Evolutionary conservation across 75 land plant genomes (phyloP).

Genomic region (Pinus albicaulis): DNA sequence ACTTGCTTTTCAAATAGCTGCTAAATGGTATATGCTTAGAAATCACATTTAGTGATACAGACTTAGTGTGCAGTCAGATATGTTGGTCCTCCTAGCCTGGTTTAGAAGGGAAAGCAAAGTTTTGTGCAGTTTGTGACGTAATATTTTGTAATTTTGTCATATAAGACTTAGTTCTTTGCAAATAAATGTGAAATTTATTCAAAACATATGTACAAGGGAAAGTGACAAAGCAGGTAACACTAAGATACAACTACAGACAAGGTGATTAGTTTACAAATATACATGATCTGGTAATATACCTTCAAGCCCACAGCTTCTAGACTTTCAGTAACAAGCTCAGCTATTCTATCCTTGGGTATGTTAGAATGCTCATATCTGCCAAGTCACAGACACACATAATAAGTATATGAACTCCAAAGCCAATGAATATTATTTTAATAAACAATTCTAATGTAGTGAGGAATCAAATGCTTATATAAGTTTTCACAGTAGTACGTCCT

Average conservation of each 20-base stretch:
- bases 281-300: conserved; percentile 36
- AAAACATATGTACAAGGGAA: not conserved
- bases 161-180: too few species aligned
- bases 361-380: conserved; percentile 85
- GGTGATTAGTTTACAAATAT: not conserved
- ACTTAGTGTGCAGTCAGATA: too few species aligned
- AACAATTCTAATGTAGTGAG: not conserved
- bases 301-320: conserved; percentile 96
- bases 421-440: not conserved
- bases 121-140: too few species aligned
- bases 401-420: not conserved
- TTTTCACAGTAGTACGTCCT: conserved; percentile 19
- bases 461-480: not conserved
- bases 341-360: conserved; percentile 77
- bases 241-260: not conserved
- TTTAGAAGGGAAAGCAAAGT: too few species aligned
- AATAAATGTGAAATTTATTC: not conserved
- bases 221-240: not conserved
- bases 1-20: too few species aligned
- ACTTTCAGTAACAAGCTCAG: conserved; percentile 83
- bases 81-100: too few species aligned
- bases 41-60: too few species aligned
- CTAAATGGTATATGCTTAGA: too few species aligned
- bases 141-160: too few species aligned
- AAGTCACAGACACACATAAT: not conserved